A percentile compares a stretch with the other conserved stretches of the same genome.
Conservation (phyloP, 1,284 basidiomycete genomes). For the Leccinum glutinopallens region DNA sequence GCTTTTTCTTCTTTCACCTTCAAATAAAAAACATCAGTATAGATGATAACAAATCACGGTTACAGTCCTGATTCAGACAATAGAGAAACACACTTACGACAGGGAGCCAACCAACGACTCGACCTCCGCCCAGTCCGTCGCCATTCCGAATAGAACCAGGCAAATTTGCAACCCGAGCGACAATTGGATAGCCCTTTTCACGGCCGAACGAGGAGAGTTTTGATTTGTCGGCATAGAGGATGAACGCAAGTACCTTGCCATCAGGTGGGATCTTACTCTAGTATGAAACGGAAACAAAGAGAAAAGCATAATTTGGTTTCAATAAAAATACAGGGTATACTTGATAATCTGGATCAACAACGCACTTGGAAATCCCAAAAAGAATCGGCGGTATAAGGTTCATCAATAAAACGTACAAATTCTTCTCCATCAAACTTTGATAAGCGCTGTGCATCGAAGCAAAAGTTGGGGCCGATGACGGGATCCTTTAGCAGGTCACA, state of each 20-base stretch:
- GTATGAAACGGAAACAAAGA: background rate
- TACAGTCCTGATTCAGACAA: background rate
- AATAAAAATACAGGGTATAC: background rate
- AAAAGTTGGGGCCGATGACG: conserved; percentile 20
- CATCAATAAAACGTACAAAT: conserved; percentile 36
- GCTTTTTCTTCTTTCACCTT: conserved; percentile 33
- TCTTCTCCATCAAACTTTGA: conserved; percentile 33
- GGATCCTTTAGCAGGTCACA: conserved; percentile 17
- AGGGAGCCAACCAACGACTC: conserved; percentile 47
- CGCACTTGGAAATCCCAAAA: conserved; percentile 20
- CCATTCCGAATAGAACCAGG: conserved; percentile 41
- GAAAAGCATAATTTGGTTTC: background rate
- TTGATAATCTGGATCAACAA: background rate
- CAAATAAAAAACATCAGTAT: background rate
- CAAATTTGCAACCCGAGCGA: conserved; percentile 41
- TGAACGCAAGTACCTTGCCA: conserved; percentile 28
- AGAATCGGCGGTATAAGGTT: conserved; percentile 34
- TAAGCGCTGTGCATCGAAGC: conserved; percentile 29
- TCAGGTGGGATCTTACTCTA: conserved; percentile 27
- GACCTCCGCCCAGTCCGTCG: conserved; percentile 39
- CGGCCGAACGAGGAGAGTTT: conserved; percentile 46
- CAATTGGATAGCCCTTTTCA: conserved; percentile 45
- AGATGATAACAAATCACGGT: too few relatives aligned
- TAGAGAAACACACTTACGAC: conserved; percentile 34
- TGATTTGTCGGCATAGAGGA: conserved; percentile 49